Conservation (phyloP, 148 eudicot species). For the Rhododendron ferrugineum region DNA sequence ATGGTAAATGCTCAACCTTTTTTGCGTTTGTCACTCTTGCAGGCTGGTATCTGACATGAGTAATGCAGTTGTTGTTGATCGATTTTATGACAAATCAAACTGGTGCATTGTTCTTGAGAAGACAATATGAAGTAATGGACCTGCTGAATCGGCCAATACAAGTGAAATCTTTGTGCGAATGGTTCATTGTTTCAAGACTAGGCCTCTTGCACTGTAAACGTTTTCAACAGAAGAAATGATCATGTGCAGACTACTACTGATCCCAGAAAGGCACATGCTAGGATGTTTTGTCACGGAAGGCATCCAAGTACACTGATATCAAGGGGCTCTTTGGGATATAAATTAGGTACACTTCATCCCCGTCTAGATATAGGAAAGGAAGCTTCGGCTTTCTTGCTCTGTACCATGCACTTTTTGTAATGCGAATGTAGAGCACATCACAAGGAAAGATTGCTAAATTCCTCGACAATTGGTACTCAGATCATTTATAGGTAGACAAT, state of each 20-base stretch:
- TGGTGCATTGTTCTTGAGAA: constrained; percentile 91
- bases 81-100: constrained; percentile 86
- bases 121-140: constrained; percentile 29
- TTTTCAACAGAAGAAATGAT: neutral
- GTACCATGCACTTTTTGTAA: neutral
- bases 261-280: neutral
- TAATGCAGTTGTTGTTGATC: constrained; percentile 67
- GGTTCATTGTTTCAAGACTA: neutral
- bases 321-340: neutral
- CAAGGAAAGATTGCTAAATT: neutral
- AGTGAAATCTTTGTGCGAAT: neutral
- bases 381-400: neutral
- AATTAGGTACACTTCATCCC: neutral
- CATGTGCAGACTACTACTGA: neutral
- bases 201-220: neutral
- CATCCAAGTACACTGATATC: neutral
- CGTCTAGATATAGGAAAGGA: neutral
- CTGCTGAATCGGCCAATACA: neutral
- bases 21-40: constrained; percentile 10
- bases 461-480: neutral
- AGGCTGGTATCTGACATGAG: constrained; percentile 71
- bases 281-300: neutral
- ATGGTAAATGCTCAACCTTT: neutral
- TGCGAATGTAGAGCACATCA: neutral
- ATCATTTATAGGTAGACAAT: neutral